phyloP scores from a whole-genome alignment of 129 eudicot species.

The carrot (Daucus carota) region DH1_v3.0 NC_030383.2:8512001-8512500 shows the following conservation, averaged over 20 bases:
- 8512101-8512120: not conserved
- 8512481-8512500: not conserved
- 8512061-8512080: not conserved
- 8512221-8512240: not conserved
- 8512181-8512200: constrained; percentile 2
- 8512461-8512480: not conserved
- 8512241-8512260: constrained; percentile 38
- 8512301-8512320: constrained; percentile 79
- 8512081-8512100: not conserved
- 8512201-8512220: not conserved
- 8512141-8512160: not conserved
- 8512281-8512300: constrained; percentile 96
- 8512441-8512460: not conserved
- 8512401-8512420: not conserved
- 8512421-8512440: not conserved
- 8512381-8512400: constrained; percentile 10
- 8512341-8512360: constrained; percentile 92
- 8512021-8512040: constrained; percentile 84
- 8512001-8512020: constrained; percentile 77
- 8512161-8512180: constrained; percentile 3
- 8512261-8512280: constrained; percentile 59
- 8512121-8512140: not conserved
- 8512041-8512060: constrained; percentile 60
- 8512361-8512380: constrained; percentile 78
- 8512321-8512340: constrained; percentile 93